phyloP scores from a whole-genome alignment of 371 early-diverging fungal species.

The Rhizopus delemar region DNA sequence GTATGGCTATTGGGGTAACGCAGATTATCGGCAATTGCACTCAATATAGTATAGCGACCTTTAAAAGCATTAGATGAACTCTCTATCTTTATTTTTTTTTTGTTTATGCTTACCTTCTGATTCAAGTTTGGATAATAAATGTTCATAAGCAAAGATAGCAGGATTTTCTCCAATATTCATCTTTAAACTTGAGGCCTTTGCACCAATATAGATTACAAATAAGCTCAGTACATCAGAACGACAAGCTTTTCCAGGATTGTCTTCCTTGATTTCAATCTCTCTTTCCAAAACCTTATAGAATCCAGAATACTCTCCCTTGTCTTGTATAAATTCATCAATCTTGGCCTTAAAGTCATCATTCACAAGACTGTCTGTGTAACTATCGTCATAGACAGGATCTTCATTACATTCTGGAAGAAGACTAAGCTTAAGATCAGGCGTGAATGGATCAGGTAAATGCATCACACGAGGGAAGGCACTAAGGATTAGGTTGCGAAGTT shows the following conservation, averaged over 20 bases:
- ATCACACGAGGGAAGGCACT: constrained; percentile 93
- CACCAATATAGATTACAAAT: constrained; percentile 82
- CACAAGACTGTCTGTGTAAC: constrained; percentile 62
- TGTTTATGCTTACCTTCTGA: constrained; percentile 65
- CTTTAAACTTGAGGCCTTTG: constrained; percentile 64
- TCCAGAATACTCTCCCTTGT: constrained; percentile 49
- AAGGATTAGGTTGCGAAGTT: constrained; percentile 91
- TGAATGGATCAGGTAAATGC: constrained; percentile 95
- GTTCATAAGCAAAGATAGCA: constrained; percentile 78
- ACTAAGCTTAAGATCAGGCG: constrained; percentile 87
- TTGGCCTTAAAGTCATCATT: constrained; percentile 60
- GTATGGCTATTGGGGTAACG: constrained; percentile 97
- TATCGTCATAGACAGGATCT: constrained; percentile 38
- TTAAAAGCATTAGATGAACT: neutral
- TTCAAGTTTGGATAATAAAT: constrained; percentile 72
- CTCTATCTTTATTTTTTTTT: neutral
- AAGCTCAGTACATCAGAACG: constrained; percentile 65
- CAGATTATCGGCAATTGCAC: constrained; percentile 92
- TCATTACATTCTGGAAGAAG: constrained; percentile 74
- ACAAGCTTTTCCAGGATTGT: constrained; percentile 28
- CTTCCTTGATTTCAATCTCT: constrained; percentile 31
- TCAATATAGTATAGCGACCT: constrained; percentile 86
- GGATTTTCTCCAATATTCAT: constrained; percentile 55
- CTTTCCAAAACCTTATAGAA: constrained; percentile 26
- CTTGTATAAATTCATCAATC: constrained; percentile 67